Evolutionary conservation across 495 filamentous ascomycete species (phyloP).

Genomic region (Collariella sp.): DNA sequence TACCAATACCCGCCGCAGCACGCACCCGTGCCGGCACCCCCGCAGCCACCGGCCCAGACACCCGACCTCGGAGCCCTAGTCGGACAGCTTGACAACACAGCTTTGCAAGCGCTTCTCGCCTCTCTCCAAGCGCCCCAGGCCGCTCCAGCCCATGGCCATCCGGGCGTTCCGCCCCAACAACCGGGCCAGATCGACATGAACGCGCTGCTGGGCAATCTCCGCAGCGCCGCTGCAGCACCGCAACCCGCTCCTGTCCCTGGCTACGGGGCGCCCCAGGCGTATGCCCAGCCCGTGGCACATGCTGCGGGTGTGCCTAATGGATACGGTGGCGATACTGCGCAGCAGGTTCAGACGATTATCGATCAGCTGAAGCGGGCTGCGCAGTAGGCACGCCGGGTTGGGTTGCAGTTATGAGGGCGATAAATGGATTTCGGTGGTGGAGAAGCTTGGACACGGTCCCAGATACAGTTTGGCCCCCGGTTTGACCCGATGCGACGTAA

Average conservation of each 20-base stretch:
- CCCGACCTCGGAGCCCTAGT: slow-evolving; percentile 50
- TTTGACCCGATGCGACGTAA: too few relatives aligned
- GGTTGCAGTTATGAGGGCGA: background rate
- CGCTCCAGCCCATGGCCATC: background rate
- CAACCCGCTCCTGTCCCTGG: slow-evolving; percentile 15
- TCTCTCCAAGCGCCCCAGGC: slow-evolving; percentile 47
- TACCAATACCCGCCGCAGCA: slow-evolving; percentile 33
- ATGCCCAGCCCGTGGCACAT: background rate
- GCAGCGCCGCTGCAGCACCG: slow-evolving; percentile 6
- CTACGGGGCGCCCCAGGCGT: slow-evolving; percentile 11
- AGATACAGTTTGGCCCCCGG: too few relatives aligned
- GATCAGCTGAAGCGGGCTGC: slow-evolving; percentile 21
- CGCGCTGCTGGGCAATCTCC: slow-evolving; percentile 19
- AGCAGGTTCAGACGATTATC: slow-evolving; percentile 24
- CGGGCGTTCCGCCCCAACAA: slow-evolving; percentile 30
- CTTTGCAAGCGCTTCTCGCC: slow-evolving; percentile 64
- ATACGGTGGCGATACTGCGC: slow-evolving; percentile 13
- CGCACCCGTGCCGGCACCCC: slow-evolving; percentile 31
- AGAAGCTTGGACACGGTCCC: background rate
- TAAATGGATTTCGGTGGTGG: background rate
- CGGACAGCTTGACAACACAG: slow-evolving; percentile 55
- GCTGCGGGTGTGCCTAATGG: slow-evolving; percentile 1
- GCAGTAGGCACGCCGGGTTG: background rate
- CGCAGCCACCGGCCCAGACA: slow-evolving; percentile 29
- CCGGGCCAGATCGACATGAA: slow-evolving; percentile 25